A percentile compares a stretch with the other conserved stretches of the same genome.
These are phyloP conservation scores for Rosa hybrid DNA, from an alignment of 331 rosid genomes.

Conservation along the genomic window DNA sequence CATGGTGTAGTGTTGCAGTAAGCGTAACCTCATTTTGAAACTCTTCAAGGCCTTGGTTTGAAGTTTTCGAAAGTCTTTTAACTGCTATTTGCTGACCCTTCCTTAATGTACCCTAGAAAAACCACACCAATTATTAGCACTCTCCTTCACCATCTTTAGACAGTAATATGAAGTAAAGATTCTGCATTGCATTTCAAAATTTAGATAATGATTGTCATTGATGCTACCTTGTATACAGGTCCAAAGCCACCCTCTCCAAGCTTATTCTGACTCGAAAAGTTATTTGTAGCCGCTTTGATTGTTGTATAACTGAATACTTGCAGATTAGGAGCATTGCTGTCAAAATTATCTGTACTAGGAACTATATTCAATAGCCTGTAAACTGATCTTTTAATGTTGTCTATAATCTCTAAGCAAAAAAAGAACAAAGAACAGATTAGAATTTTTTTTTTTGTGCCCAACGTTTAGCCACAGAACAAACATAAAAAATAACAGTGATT, in stretches of 20 bases:
- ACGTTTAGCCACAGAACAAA: too few relatives aligned
- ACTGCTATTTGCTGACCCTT: constrained; percentile 32
- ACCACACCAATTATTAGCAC: background rate
- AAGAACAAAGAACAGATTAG: too few relatives aligned
- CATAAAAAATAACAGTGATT: too few relatives aligned
- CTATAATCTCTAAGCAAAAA: too few relatives aligned
- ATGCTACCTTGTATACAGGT: background rate
- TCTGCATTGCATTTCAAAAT: background rate
- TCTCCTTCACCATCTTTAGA: too few relatives aligned
- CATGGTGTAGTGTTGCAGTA: constrained; percentile 42
- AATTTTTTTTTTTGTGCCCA: too few relatives aligned
- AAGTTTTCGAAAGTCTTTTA: constrained; percentile 42
- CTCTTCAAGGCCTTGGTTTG: constrained; percentile 44
- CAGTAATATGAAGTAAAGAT: too few relatives aligned
- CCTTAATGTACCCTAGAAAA: constrained; percentile 19
- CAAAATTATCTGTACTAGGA: too few relatives aligned
- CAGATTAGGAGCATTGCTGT: too few relatives aligned
- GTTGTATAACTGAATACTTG: background rate
- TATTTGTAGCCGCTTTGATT: background rate
- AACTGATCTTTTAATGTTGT: too few relatives aligned
- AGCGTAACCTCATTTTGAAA: constrained; percentile 39
- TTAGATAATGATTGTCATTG: background rate
- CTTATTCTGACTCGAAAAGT: background rate
- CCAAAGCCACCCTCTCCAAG: background rate
- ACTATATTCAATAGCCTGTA: too few relatives aligned